Percentiles rank a stretch among this genome's conserved stretches.
phyloP scores from a whole-genome alignment of 164 flowering plant genomes.

The Magnolia changhungtana region DNA sequence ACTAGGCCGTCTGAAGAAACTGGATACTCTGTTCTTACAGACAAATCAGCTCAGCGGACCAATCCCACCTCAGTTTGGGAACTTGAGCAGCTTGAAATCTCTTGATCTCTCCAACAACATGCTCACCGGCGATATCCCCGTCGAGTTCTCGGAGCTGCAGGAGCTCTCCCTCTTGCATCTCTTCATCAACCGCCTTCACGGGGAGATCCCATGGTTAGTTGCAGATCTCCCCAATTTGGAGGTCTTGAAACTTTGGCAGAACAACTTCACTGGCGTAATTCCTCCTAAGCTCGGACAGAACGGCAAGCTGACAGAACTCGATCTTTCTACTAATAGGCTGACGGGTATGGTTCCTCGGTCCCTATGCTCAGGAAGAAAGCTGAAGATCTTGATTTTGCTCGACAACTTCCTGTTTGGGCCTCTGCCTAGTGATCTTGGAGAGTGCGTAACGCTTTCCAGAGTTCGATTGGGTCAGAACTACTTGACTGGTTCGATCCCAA shows the following conservation, averaged over 20 bases:
- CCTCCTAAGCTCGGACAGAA: constrained; percentile 33
- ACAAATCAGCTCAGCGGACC: constrained; percentile 48
- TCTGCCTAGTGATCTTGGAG: constrained; percentile 52
- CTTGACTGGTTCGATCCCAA: constrained; percentile 51
- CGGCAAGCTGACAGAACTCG: constrained; percentile 35
- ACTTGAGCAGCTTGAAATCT: constrained; percentile 42
- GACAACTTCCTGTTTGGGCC: constrained; percentile 60
- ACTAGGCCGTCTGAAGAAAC: constrained; percentile 39
- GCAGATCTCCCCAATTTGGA: constrained; percentile 53
- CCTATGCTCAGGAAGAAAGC: constrained; percentile 45
- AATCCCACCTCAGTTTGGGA: constrained; percentile 50
- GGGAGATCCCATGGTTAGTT: constrained; percentile 50
- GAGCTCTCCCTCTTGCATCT: constrained; percentile 43
- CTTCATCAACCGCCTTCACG: constrained; percentile 41
- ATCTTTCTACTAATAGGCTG: constrained; percentile 60
- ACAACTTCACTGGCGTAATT: constrained; percentile 44
- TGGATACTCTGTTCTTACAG: constrained; percentile 61
- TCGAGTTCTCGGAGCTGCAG: constrained; percentile 37
- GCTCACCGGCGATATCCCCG: constrained; percentile 57
- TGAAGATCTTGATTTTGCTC: constrained; percentile 44
- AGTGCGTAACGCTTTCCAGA: constrained; percentile 40
- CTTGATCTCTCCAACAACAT: constrained; percentile 67
- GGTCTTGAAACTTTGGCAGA: constrained; percentile 56
- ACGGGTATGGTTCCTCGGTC: constrained; percentile 47
- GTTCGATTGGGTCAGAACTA: constrained; percentile 58